phyloP scores from a whole-genome alignment of 352 stramenopile genomes.

The Globisporangium echinulatum region DNA sequence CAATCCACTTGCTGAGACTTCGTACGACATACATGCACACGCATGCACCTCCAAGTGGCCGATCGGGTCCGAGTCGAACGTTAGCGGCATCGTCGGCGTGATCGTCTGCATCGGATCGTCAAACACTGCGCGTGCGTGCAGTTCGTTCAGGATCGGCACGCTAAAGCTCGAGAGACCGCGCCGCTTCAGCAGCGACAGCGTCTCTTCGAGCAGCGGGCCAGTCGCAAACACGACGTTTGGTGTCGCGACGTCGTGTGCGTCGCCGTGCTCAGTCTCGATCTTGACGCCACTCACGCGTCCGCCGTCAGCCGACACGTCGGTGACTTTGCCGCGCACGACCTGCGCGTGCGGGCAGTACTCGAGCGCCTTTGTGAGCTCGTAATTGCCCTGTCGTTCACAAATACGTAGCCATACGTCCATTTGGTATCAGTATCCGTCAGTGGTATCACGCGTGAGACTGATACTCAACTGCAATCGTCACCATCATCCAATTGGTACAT shows the following conservation, averaged over 20 bases:
- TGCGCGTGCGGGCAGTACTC: slow-evolving; percentile 58
- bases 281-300: slow-evolving; percentile 51
- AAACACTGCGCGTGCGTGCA: slow-evolving; percentile 63
- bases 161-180: slow-evolving; percentile 42
- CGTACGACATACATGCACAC: neutral
- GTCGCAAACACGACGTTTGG: slow-evolving; percentile 68
- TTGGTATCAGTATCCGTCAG: neutral
- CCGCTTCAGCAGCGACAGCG: slow-evolving; percentile 52
- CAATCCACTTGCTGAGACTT: too few relatives aligned
- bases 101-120: slow-evolving; percentile 55
- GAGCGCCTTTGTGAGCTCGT: slow-evolving; percentile 54
- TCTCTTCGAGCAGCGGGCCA: slow-evolving; percentile 59
- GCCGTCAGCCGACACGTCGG: slow-evolving; percentile 40
- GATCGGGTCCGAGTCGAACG: slow-evolving; percentile 68
- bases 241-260: slow-evolving; percentile 49
- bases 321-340: slow-evolving; percentile 53
- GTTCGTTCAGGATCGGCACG: slow-evolving; percentile 65
- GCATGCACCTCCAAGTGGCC: slow-evolving; percentile 42
- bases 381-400: slow-evolving; percentile 24
- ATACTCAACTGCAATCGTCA: neutral
- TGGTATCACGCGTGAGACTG: neutral
- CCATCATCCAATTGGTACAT: neutral
- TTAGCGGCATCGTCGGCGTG: slow-evolving; percentile 48
- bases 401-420: neutral
- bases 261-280: slow-evolving; percentile 41